phyloP scores from a whole-genome alignment of 768 basidiomycete species.

The Ramaria rubella region DNA sequence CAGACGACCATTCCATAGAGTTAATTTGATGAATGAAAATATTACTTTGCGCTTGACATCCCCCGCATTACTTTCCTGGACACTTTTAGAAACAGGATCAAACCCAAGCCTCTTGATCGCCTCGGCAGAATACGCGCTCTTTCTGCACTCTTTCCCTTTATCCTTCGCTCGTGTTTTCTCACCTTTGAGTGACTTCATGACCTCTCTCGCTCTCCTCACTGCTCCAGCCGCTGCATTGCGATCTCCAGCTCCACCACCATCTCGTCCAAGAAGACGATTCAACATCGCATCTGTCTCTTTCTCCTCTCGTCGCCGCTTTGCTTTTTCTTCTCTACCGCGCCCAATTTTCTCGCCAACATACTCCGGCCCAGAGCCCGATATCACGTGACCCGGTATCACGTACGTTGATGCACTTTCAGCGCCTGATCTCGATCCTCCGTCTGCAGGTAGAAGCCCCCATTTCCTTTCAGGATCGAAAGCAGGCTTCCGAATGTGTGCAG shows the following conservation, averaged over 20 bases:
- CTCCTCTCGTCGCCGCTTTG: conserved; percentile 52
- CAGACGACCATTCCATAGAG: not conserved
- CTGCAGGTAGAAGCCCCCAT: conserved; percentile 65
- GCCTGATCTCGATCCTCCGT: conserved; percentile 25
- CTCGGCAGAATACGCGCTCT: conserved; percentile 54
- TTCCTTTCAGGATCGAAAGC: conserved; percentile 65
- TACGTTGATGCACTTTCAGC: conserved; percentile 50
- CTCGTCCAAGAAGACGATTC: conserved; percentile 44
- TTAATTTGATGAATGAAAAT: not conserved
- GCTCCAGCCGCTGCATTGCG: conserved; percentile 39
- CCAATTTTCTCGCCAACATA: conserved; percentile 68
- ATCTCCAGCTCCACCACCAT: conserved; percentile 42
- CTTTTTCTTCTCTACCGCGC: conserved; percentile 71
- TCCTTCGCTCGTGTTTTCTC: conserved; percentile 15
- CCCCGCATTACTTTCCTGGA: conserved; percentile 34
- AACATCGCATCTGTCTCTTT: conserved; percentile 58
- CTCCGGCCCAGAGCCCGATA: conserved; percentile 43
- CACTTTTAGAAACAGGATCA: conserved; percentile 60
- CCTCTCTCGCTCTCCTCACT: conserved; percentile 16
- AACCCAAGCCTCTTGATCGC: conserved; percentile 72
- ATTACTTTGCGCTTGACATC: conserved; percentile 48
- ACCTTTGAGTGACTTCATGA: conserved; percentile 10
- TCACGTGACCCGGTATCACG: conserved; percentile 71
- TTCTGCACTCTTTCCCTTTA: conserved; percentile 21
- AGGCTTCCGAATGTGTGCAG: conserved; percentile 35